Evolutionary conservation across 331 rosid species (phyloP).

Genomic region (Quercus phellos): DNA sequence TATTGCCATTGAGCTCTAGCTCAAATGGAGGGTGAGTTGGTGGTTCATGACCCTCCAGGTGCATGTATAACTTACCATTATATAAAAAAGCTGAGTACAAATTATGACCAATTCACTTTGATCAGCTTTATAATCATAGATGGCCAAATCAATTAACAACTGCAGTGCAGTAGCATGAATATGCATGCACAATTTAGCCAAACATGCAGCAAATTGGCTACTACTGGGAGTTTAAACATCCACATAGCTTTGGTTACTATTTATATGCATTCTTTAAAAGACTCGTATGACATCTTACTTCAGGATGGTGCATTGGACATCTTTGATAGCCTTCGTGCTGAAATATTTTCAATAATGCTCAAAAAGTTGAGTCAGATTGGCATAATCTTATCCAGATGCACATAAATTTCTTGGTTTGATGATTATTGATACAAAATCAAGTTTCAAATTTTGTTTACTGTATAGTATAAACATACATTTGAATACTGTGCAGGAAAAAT

Average conservation of each 20-base stretch:
- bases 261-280: not conserved
- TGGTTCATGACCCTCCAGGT: too few relatives aligned
- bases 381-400: not conserved
- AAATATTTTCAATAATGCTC: not conserved
- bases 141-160: not conserved
- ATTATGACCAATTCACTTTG: not conserved
- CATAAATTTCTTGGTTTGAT: not conserved
- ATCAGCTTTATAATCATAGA: not conserved
- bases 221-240: not conserved
- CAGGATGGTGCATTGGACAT: not conserved
- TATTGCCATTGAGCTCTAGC: not conserved
- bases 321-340: not conserved
- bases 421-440: not conserved
- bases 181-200: not conserved
- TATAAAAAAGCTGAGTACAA: not conserved
- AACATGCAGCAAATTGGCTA: not conserved
- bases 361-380: not conserved
- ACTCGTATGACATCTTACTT: not conserved
- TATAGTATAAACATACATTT: not conserved
- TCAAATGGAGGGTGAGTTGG: too few relatives aligned
- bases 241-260: not conserved
- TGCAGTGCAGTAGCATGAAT: not conserved
- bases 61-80: too few relatives aligned
- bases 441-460: not conserved
- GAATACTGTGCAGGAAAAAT: slow-evolving; percentile 49